Conservation (phyloP, 768 basidiomycete genomes). For the Xanthoconium purpureum region DNA sequence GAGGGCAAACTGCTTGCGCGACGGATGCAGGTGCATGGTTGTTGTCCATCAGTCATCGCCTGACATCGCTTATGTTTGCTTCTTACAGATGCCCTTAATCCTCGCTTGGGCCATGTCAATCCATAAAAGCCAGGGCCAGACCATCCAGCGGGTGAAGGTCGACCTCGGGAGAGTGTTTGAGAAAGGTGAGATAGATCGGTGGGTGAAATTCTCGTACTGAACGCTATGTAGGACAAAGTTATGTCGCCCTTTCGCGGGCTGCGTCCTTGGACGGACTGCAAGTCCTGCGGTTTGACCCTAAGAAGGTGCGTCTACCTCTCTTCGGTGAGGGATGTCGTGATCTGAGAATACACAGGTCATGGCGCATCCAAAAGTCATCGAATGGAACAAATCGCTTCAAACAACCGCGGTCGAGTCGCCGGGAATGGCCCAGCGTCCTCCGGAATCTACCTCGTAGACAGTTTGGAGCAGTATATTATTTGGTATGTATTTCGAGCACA, state of each 20-base stretch:
- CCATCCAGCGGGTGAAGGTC: slow-evolving; percentile 61
- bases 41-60: neutral
- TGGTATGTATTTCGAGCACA: slow-evolving; percentile 4
- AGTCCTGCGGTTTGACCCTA: slow-evolving; percentile 50
- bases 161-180: slow-evolving; percentile 68
- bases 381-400: slow-evolving; percentile 38
- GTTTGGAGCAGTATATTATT: neutral
- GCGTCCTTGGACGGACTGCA: slow-evolving; percentile 53
- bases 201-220: neutral
- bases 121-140: slow-evolving; percentile 77
- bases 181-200: slow-evolving; percentile 35
- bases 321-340: neutral
- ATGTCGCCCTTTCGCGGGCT: slow-evolving; percentile 51
- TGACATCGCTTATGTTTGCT: neutral
- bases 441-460: neutral
- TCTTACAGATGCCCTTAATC: slow-evolving; percentile 61
- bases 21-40: slow-evolving; percentile 39
- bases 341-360: slow-evolving; percentile 32
- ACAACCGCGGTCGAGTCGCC: neutral
- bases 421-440: neutral
- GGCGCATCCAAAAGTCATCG: slow-evolving; percentile 44
- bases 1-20: slow-evolving; percentile 49
- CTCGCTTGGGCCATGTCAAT: slow-evolving; percentile 78
- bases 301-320: slow-evolving; percentile 37
- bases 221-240: slow-evolving; percentile 40